A percentile compares a stretch with the other conserved stretches of the same genome.
Conservation (phyloP, 2,329 filamentous ascomycete species). For the Aquanectria penicillioides region DNA sequence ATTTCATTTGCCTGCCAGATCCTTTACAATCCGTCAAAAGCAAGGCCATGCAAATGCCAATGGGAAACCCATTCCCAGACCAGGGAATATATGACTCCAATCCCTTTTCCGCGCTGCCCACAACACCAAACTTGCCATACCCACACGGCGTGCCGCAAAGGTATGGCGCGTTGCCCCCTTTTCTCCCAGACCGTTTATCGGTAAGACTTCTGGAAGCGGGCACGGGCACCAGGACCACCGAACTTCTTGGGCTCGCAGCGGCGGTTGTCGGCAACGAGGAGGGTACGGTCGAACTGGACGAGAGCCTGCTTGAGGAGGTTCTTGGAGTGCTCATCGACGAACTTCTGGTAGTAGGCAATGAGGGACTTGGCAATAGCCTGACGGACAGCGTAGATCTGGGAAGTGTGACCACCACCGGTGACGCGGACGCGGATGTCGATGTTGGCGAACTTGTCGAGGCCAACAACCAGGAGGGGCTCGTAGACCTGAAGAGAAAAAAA, state of each 20-base stretch:
- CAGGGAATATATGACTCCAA: constrained; percentile 52
- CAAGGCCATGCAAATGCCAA: constrained; percentile 63
- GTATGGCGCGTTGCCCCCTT: constrained; percentile 28
- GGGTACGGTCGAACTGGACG: constrained; percentile 94
- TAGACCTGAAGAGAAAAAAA: constrained; percentile 74
- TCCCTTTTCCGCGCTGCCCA: constrained; percentile 47
- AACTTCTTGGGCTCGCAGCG: constrained; percentile 99
- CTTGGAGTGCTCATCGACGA: constrained; percentile 99
- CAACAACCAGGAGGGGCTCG: constrained; percentile 97
- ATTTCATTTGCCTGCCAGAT: constrained; percentile 64
- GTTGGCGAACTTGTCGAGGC: constrained; percentile 95
- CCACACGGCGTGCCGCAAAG: constrained; percentile 7
- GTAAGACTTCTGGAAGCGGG: constrained; percentile 99
- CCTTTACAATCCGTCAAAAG: constrained; percentile 60
- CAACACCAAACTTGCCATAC: constrained; percentile 25
- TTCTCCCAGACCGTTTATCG: constrained; percentile 71
- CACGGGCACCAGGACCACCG: constrained; percentile 90
- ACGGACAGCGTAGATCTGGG: constrained; percentile 97
- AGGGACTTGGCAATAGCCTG: constrained; percentile 92
- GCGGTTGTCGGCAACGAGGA: constrained; percentile 99
- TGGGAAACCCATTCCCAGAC: constrained; percentile 53
- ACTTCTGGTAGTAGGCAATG: constrained; percentile 97
- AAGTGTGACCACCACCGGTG: constrained; percentile 96
- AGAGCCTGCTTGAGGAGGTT: constrained; percentile 98
- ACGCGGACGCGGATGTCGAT: constrained; percentile 99